phyloP scores from a whole-genome alignment of 805 yeast genomes.

The Vanderwaltozyma polyspora region DNA sequence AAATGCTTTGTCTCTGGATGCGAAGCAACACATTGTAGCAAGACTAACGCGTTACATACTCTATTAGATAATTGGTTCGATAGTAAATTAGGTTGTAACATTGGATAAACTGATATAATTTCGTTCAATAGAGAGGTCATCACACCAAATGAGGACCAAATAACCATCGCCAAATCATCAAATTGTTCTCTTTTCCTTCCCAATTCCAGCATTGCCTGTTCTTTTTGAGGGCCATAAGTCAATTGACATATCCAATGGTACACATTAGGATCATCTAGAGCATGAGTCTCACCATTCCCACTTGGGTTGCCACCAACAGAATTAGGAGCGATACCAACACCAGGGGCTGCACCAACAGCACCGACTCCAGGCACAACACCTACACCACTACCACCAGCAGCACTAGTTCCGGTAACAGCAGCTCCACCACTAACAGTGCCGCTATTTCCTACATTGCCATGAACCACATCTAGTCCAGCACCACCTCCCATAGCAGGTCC shows the following conservation, averaged over 20 bases:
- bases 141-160: constrained; percentile 95
- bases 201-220: constrained; percentile 80
- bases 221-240: constrained; percentile 83
- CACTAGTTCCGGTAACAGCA: constrained; percentile 1
- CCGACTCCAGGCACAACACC: no score
- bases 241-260: constrained; percentile 84
- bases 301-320: no score
- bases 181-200: constrained; percentile 92
- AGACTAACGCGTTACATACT: constrained; percentile 90
- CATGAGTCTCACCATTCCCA: constrained; percentile 23
- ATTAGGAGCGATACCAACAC: no score
- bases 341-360: no score
- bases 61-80: constrained; percentile 82
- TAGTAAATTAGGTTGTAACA: constrained; percentile 74
- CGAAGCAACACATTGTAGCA: constrained; percentile 93
- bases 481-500: not conserved
- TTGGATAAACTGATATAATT: constrained; percentile 81
- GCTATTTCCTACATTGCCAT: not conserved
- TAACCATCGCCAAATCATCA: constrained; percentile 82
- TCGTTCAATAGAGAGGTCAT: constrained; percentile 88
- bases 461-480: not conserved
- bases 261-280: constrained; percentile 68
- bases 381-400: constrained; percentile 1
- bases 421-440: not conserved
- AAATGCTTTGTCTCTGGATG: constrained; percentile 81